Evolutionary conservation across 1,139 yeast species (phyloP).

Genomic region (Taphrina communis): DNA sequence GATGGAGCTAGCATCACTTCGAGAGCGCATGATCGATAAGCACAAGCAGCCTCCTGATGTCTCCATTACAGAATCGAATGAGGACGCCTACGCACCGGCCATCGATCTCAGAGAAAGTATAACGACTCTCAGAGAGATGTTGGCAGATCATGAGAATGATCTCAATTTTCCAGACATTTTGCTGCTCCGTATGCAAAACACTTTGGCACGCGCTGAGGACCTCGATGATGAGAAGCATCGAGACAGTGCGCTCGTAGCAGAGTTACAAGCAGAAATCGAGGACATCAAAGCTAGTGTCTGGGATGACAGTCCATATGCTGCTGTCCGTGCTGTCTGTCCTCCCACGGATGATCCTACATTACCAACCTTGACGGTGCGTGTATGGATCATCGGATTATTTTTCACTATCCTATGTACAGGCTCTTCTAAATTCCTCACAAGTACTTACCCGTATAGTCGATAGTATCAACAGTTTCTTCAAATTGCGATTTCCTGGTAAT

Average conservation of each 20-base stretch:
- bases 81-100: neutral
- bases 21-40: slow-evolving; percentile 15
- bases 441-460: slow-evolving; percentile 4
- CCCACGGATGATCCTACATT: slow-evolving; percentile 62
- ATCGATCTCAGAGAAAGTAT: slow-evolving; percentile 8
- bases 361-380: slow-evolving; percentile 60
- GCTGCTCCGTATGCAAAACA: slow-evolving; percentile 29
- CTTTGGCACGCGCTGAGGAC: slow-evolving; percentile 47
- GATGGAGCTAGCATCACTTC: slow-evolving; percentile 2
- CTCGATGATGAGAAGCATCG: slow-evolving; percentile 47
- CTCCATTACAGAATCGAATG: slow-evolving; percentile 6
- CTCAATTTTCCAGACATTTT: slow-evolving; percentile 42
- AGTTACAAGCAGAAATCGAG: slow-evolving; percentile 53
- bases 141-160: slow-evolving; percentile 41
- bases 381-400: slow-evolving; percentile 48
- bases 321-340: slow-evolving; percentile 73
- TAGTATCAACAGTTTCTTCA: slow-evolving; percentile 7
- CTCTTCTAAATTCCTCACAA: slow-evolving; percentile 49
- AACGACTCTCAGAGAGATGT: slow-evolving; percentile 39
- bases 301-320: slow-evolving; percentile 65
- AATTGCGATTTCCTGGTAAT: slow-evolving; percentile 17
- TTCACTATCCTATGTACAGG: slow-evolving; percentile 65
- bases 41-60: slow-evolving; percentile 1
- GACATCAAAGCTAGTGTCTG: slow-evolving; percentile 54
- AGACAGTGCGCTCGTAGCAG: neutral